Evolutionary conservation across 176 grass and related monocot species (phyloP).

Genomic region (Cymbopogon citratus): DNA sequence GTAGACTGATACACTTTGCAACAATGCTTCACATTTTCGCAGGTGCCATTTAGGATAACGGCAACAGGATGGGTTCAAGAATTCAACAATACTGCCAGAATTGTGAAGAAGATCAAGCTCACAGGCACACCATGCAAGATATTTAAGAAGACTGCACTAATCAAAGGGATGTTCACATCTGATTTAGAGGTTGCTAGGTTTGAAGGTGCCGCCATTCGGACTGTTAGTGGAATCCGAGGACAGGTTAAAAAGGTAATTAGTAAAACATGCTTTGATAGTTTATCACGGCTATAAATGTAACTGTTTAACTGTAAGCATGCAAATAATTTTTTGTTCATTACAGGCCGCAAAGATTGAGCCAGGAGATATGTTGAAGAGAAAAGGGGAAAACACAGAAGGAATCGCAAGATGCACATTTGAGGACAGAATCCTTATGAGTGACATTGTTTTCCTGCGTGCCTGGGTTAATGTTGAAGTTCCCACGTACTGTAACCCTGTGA

Average conservation of each 20-base stretch:
- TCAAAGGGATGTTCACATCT: constrained; percentile 98
- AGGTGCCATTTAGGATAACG: constrained; percentile 76
- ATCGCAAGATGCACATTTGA: constrained; percentile 96
- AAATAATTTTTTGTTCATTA: constrained; percentile 22
- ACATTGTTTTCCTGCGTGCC: constrained; percentile 92
- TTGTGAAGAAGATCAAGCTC: constrained; percentile 99
- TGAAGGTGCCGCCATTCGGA: constrained; percentile 85
- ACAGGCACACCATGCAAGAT: constrained; percentile 86
- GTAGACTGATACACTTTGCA: too few species aligned
- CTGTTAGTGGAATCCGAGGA: constrained; percentile 87
- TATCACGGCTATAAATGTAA: not conserved
- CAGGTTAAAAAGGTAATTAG: constrained; percentile 92
- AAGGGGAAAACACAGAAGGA: constrained; percentile 74
- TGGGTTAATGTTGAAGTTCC: constrained; percentile 89
- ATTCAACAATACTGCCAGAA: constrained; percentile 82
- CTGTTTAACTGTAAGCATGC: not conserved
- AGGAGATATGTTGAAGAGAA: constrained; percentile 57
- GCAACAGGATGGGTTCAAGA: constrained; percentile 88
- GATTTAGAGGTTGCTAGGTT: constrained; percentile 96
- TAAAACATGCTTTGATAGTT: constrained; percentile 18
- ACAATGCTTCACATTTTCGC: constrained; percentile 32
- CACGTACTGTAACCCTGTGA: constrained; percentile 61
- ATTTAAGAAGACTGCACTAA: constrained; percentile 89
- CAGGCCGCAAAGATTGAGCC: constrained; percentile 75
- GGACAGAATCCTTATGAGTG: constrained; percentile 95